Evolutionary conservation across 1,139 yeast species (phyloP).

Genomic region (Yamadazyma oceani): DNA sequence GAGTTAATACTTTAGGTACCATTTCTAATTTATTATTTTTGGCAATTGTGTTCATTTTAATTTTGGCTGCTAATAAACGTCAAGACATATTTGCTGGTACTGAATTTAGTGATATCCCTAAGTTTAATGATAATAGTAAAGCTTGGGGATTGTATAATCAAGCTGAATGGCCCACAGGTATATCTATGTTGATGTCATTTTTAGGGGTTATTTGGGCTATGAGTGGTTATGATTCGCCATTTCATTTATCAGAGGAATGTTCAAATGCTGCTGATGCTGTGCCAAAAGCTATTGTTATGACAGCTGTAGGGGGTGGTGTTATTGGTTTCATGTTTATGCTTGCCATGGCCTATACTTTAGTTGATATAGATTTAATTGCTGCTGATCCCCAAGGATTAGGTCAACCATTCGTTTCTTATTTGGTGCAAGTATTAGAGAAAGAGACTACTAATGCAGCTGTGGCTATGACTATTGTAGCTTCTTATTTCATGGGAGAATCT

Average conservation of each 20-base stretch:
- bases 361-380: constrained; percentile 51
- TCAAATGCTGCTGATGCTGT: constrained; percentile 64
- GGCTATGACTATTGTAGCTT: constrained; percentile 58
- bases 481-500: constrained; percentile 70
- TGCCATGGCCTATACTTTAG: constrained; percentile 65
- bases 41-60: constrained; percentile 54
- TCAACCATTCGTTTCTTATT: constrained; percentile 63
- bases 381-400: constrained; percentile 54
- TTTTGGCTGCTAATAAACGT: constrained; percentile 55
- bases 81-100: constrained; percentile 22
- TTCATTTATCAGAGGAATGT: constrained; percentile 72
- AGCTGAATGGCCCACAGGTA: constrained; percentile 69
- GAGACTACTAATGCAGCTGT: constrained; percentile 53
- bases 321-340: constrained; percentile 65
- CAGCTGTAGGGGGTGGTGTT: constrained; percentile 60
- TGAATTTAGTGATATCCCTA: constrained; percentile 27
- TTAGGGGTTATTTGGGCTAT: constrained; percentile 73
- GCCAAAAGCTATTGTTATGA: constrained; percentile 66
- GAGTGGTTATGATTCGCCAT: constrained; percentile 76
- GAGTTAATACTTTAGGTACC: constrained; percentile 56
- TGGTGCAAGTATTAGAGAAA: constrained; percentile 50
- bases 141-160: constrained; percentile 65
- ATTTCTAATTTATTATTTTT: constrained; percentile 50
- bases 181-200: constrained; percentile 59
- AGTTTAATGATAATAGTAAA: constrained; percentile 48